Evolutionary conservation across 1,284 basidiomycete genomes (phyloP), one percentile per base, ranked within the genome.

Genomic region (Naganishia cerealis): DNA sequence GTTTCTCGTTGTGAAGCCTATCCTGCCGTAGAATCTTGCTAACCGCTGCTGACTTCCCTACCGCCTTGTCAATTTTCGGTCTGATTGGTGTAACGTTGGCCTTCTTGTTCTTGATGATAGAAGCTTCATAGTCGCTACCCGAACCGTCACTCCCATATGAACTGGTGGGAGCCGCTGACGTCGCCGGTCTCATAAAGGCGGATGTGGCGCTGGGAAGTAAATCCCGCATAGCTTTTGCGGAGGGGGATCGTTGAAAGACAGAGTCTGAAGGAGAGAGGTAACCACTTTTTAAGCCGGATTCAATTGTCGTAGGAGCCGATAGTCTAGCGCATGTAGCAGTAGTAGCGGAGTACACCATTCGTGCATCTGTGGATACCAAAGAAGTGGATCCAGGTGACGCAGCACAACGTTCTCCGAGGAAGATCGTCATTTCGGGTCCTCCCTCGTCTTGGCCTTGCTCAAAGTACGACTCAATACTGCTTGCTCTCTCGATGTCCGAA

Each of bases 401-500:
- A 7, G 38, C 29, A 1, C 24, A 40, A 21, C 16, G 15, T 15
- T 53, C 50, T 29, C 61, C 50, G 9, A 63, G 48, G 29, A 39
- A 54, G 16, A 63, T 40, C 4, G 61, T 63, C 16, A 42, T 43
- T 16, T 54, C 61, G 24, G 52, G 39, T 16, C 54, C 50, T 6
- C 6, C 16, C 16, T 26, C 38, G 36, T 39, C 48, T 16, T 9
- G 15, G 24, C n/a, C 52, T 15, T 54, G 24, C 8, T 54, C 50
- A 10, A 36, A 38, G 3, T 24, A 40, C 7, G 61, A 63, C 5
- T 38, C 38, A 26, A 54, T 29, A 29, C 61, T 63, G 61, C 61
- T 63, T 16, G 61, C 61, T 40, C 52, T 63, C 21, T 63, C 61
- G 50, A 63, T 63, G 26, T 63, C 61, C 21, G 61, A 61, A 16